Percentiles rank a stretch among this genome's conserved stretches.
phyloP scores from a whole-genome alignment of 208 protist genomes.

The Acanthamoeba rhysodes region DNA sequence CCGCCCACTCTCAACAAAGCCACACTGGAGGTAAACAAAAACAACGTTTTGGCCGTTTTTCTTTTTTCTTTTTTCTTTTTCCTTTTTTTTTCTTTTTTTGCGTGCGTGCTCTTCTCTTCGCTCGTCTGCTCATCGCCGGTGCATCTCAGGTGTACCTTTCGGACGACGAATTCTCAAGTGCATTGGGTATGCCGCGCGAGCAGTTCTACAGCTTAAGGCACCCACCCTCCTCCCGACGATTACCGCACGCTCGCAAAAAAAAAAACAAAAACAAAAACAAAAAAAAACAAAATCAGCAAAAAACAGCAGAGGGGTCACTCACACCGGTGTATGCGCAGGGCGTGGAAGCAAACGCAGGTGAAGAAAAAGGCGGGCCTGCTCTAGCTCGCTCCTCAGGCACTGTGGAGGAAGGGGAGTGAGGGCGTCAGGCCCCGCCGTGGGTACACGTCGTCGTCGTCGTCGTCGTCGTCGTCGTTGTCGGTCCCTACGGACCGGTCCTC shows the following conservation, averaged over 20 bases:
- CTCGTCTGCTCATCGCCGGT: too few species aligned
- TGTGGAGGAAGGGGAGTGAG: neutral
- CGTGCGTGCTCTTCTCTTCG: too few species aligned
- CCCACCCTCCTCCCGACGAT: neutral
- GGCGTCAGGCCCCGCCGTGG: too few species aligned
- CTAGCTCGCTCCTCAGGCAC: neutral
- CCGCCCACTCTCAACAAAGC: conserved; percentile 4
- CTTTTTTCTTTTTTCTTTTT: neutral
- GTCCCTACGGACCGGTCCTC: too few species aligned
- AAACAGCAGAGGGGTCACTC: too few species aligned
- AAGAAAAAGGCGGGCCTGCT: conserved; percentile 34
- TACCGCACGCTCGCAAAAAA: too few species aligned
- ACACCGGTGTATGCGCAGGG: neutral
- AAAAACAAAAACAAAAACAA: too few species aligned
- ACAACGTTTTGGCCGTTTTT: neutral
- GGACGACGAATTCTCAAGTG: conserved; percentile 13
- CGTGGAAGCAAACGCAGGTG: conserved; percentile 33
- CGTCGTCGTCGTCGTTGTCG: too few species aligned
- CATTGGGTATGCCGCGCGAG: conserved; percentile 7
- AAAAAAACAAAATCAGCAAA: too few species aligned
- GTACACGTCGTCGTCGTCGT: too few species aligned
- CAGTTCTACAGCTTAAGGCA: conserved; percentile 7
- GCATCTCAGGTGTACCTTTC: neutral
- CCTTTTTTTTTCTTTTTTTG: neutral
- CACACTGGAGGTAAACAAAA: neutral